Base-by-base conservation (phyloP, 495 filamentous ascomycete genomes). In the Bryoglossum gracile region DNA sequence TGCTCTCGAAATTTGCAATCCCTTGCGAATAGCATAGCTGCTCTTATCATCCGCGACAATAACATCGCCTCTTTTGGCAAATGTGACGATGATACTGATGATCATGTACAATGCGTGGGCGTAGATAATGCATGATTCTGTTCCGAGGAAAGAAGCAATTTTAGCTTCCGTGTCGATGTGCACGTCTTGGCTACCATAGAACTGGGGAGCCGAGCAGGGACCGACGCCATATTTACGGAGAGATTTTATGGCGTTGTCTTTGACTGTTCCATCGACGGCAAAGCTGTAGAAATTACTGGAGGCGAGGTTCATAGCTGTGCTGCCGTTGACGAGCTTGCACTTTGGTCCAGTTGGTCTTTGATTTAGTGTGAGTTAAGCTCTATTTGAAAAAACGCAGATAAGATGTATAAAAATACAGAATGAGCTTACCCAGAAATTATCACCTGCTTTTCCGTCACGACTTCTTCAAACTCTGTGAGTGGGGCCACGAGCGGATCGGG, bases 241-340 rank as follows among this genome's bases (percentile, higher is more conserved):
- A 3, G 89, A 90, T 60, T 89, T 82, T 52, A 97, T 87, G 0
- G 90, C 92, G 59, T 94, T 89, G 43, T 95, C 88, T 61, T 94
- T 95, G 57, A 98, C 77, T 4, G 79, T 74, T 49, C 95, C 89
- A 62, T 94, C 92, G 18, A 77, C 81, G 53, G 89, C 83, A 59
- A 98, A 86, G 65, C 97, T 96, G 74, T 92, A 98, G 67, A 89
- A 94, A 59, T 97, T 97, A 67, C 84, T 89, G 3, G 87, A 91
- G 26, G 86, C 89, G 25, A 96, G 80, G 62, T 98, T 97, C 43
- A 74, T 85, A 18, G 95, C 91, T 9, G 87, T 91, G 46, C 85
- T 83, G 48, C 91, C 92, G 60, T 86, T 95, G 16, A 81, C 70
- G 43, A 98, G 78, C 64, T 94, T 96, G 32, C 80, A 81, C 58